phyloP scores from a whole-genome alignment of 176 grass and related monocot genomes.

The Aegilops umbellulata region DNA sequence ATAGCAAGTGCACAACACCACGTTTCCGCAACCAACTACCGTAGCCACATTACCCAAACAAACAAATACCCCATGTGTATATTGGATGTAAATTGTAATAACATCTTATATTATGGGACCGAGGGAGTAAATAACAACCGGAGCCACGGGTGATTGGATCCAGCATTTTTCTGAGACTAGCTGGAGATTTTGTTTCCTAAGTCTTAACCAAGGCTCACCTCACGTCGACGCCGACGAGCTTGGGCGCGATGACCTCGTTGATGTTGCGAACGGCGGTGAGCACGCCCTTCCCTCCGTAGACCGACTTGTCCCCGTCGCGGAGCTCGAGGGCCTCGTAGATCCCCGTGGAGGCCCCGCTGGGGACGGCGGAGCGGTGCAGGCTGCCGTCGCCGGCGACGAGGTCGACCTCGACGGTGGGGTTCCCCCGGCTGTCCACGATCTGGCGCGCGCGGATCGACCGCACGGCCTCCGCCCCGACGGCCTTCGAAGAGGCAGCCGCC shows the following conservation, averaged over 20 bases:
- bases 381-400: constrained; percentile 58
- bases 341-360: constrained; percentile 91
- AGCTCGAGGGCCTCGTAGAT: constrained; percentile 98
- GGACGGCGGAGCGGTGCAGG: constrained; percentile 83
- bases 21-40: neutral
- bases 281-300: constrained; percentile 94
- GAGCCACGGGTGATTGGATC: neutral
- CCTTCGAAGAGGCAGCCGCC: neutral
- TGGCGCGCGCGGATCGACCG: constrained; percentile 85
- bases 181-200: neutral
- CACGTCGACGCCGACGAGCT: constrained; percentile 82
- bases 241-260: constrained; percentile 80
- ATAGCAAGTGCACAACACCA: neutral
- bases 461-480: constrained; percentile 33
- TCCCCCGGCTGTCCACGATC: constrained; percentile 96
- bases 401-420: constrained; percentile 97
- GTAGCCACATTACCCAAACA: neutral
- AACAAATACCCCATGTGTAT: neutral
- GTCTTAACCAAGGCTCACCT: constrained; percentile 45
- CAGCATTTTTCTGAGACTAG: neutral
- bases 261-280: constrained; percentile 83
- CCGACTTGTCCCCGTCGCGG: constrained; percentile 73
- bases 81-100: too few relatives aligned
- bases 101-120: too few relatives aligned
- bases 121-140: neutral